These are phyloP conservation scores for Vachellia collinsii DNA, from an alignment of 306 rosid species.

Conservation along the genomic window DNA sequence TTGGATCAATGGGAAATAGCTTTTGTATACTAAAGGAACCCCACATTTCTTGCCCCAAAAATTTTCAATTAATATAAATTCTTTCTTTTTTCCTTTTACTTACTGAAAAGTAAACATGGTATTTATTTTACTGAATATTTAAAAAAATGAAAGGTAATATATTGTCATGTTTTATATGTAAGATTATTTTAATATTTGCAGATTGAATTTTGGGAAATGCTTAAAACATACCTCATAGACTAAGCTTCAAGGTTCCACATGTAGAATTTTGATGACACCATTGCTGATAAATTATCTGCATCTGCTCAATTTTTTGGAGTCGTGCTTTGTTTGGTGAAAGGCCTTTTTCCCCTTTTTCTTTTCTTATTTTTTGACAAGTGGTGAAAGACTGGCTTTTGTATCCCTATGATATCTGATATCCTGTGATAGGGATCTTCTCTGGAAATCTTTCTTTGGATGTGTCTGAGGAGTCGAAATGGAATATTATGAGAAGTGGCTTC, in stretches of 20 bases:
- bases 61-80: not conserved
- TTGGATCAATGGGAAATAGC: not conserved
- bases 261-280: not conserved
- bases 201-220: not conserved
- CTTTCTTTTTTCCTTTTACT: too few species aligned
- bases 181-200: not conserved
- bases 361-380: not conserved
- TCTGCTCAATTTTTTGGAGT: not conserved
- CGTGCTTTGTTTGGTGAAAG: not conserved
- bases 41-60: not conserved
- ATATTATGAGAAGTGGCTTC: not conserved
- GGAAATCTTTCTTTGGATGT: conserved; percentile 4
- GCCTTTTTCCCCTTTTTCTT: too few species aligned
- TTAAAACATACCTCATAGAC: not conserved
- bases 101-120: too few species aligned
- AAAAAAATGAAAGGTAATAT: not conserved
- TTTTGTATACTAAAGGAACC: not conserved
- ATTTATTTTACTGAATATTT: not conserved
- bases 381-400: not conserved
- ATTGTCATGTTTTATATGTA: not conserved
- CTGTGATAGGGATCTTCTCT: not conserved
- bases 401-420: not conserved
- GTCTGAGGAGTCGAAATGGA: not conserved
- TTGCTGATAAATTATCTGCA: not conserved
- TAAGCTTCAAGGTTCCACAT: not conserved